These are phyloP conservation scores for Afroboletus lepidellus DNA, from an alignment of 1,284 basidiomycete genomes.

Conservation along the genomic window DNA sequence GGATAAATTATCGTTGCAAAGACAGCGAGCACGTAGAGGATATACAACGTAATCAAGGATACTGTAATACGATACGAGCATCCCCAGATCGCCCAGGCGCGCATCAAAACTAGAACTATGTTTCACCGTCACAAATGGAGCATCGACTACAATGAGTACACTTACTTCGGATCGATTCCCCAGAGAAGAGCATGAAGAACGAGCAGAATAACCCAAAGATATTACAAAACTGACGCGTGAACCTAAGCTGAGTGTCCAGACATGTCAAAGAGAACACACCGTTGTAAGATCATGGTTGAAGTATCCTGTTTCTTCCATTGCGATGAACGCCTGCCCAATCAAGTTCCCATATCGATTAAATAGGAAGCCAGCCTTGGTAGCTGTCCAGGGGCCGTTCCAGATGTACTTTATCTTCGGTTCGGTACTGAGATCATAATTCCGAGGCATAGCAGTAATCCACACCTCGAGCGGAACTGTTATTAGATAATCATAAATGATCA, in stretches of 20 bases:
- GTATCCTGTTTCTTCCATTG: not conserved
- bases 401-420: not conserved
- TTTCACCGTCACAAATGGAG: not conserved
- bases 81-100: conserved; percentile 15
- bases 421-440: not conserved
- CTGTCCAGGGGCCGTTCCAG: not conserved
- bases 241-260: not conserved
- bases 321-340: not conserved
- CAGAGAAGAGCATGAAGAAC: conserved; percentile 2
- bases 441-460: not conserved
- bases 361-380: not conserved
- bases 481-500: not conserved
- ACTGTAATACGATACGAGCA: conserved; percentile 6
- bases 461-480: not conserved
- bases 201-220: not conserved
- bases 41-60: not conserved
- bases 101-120: conserved; percentile 16
- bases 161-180: conserved; percentile 17
- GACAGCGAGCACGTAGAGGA: not conserved
- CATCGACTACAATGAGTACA: not conserved
- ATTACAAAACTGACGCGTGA: not conserved
- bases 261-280: not conserved
- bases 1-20: not conserved
- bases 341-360: not conserved
- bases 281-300: not conserved